phyloP scores from a whole-genome alignment of 352 stramenopile genomes.

The Pythium phragmiticola region DNA sequence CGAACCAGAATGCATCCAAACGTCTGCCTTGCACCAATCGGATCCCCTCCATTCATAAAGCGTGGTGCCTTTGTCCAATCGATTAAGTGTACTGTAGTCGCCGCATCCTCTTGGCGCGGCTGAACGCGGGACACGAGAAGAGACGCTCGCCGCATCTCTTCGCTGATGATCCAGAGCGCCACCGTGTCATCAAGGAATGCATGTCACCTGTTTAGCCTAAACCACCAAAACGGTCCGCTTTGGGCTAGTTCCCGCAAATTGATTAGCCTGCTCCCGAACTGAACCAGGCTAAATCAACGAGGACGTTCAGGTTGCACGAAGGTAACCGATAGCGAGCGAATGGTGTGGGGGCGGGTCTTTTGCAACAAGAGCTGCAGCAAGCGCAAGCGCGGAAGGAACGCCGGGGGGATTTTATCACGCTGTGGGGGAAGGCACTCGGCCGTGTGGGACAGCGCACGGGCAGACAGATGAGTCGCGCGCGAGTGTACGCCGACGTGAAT shows the following conservation, averaged over 20 bases:
- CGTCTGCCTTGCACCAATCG: slow-evolving; percentile 23
- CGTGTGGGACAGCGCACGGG: slow-evolving; percentile 1
- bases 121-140: background rate
- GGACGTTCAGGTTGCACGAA: slow-evolving; percentile 15
- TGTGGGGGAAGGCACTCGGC: slow-evolving; percentile 13
- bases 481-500: slow-evolving; percentile 95
- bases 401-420: background rate
- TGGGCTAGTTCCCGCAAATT: background rate
- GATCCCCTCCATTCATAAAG: background rate
- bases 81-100: background rate
- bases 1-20: background rate
- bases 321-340: slow-evolving; percentile 9
- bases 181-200: slow-evolving; percentile 11
- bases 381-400: background rate
- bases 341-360: slow-evolving; percentile 2
- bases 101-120: background rate
- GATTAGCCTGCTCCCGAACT: background rate
- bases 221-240: slow-evolving; percentile 4
- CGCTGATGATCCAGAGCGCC: slow-evolving; percentile 1
- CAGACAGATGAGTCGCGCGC: slow-evolving; percentile 57
- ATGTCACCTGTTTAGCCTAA: background rate
- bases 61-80: slow-evolving; percentile 21
- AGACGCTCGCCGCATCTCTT: background rate
- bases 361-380: background rate
- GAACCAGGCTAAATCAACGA: background rate